Conservation (phyloP, 2,329 filamentous ascomycete genomes). For the Sclerotinia nivalis region DNA sequence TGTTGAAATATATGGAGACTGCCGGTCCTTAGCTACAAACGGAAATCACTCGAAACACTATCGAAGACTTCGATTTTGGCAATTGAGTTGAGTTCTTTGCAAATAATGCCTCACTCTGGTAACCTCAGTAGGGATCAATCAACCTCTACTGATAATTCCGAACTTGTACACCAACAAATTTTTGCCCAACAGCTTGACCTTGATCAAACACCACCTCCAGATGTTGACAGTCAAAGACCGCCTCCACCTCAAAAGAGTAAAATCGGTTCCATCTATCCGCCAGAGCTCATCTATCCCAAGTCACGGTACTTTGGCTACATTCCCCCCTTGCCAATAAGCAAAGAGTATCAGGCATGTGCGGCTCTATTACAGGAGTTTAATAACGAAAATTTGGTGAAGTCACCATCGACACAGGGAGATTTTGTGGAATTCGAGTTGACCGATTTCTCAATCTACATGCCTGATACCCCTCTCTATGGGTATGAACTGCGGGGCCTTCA, state of each 20-base stretch:
- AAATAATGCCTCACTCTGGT: not conserved
- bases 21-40: not conserved
- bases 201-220: not conserved
- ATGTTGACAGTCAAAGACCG: not conserved
- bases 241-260: not conserved
- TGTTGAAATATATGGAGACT: not conserved
- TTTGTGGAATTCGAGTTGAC: conserved; percentile 53
- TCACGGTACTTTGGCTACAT: conserved; percentile 26
- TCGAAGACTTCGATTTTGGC: not conserved
- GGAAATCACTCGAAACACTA: not conserved
- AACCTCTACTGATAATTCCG: not conserved
- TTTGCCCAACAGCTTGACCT: not conserved
- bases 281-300: conserved; percentile 25
- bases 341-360: conserved; percentile 27
- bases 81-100: not conserved
- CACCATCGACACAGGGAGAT: conserved; percentile 13
- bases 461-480: conserved; percentile 39
- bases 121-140: not conserved
- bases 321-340: conserved; percentile 26
- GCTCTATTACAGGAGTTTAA: conserved; percentile 24
- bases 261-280: conserved; percentile 13
- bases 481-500: conserved; percentile 58
- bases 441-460: conserved; percentile 59
- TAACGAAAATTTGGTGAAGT: not conserved
- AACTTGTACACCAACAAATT: not conserved